These are phyloP conservation scores for Omphalotus guepiniiformis DNA, from an alignment of 768 basidiomycete species.

Conservation along the genomic window DNA sequence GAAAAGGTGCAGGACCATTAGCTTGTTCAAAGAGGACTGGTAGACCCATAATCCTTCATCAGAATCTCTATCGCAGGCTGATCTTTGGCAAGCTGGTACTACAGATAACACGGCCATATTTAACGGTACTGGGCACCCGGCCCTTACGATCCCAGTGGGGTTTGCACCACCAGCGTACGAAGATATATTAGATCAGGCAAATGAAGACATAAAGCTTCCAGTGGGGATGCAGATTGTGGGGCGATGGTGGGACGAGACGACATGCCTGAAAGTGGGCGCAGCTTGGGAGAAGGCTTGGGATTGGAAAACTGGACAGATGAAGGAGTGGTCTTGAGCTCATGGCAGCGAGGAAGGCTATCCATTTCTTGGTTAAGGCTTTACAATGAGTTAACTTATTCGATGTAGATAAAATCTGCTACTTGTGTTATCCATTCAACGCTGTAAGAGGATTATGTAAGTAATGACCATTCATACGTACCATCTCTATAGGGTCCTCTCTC, in stretches of 20 bases:
- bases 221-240: conserved; percentile 35
- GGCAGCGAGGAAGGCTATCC: too few species aligned
- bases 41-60: too few species aligned
- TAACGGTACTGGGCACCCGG: conserved; percentile 29
- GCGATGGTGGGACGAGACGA: conserved; percentile 25
- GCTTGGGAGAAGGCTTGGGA: conserved; percentile 11
- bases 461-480: too few species aligned
- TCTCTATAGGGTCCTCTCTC: not conserved
- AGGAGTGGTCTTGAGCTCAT: too few species aligned
- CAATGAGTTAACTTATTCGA: too few species aligned
- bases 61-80: not conserved
- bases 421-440: too few species aligned
- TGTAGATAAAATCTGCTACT: too few species aligned
- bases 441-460: too few species aligned
- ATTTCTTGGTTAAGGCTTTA: too few species aligned
- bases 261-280: conserved; percentile 8
- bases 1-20: conserved; percentile 10
- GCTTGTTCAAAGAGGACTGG: conserved; percentile 7
- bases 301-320: conserved; percentile 9
- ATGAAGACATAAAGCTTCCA: conserved; percentile 27
- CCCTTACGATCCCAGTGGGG: conserved; percentile 31
- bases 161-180: conserved; percentile 21
- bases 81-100: conserved; percentile 5
- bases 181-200: conserved; percentile 17
- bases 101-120: conserved; percentile 13